Percentiles rank a stretch among this genome's conserved stretches.
Evolutionary conservation across 352 stramenopile species (phyloP).

Genomic region (Phytophthora pinifolia): DNA sequence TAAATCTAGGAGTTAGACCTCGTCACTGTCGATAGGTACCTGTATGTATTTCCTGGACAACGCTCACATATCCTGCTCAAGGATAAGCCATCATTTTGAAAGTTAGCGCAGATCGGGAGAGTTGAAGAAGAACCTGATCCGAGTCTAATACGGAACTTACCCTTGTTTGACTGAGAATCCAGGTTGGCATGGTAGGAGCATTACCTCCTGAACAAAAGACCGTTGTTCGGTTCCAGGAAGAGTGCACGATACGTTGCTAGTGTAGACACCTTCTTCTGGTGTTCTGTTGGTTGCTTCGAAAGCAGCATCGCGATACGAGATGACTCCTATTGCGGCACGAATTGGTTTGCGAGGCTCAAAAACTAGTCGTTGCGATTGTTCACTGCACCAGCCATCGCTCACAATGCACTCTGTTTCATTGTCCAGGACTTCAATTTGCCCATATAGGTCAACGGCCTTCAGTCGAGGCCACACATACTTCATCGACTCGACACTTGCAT

Average conservation of each 20-base stretch:
- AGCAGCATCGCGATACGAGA: slow-evolving; percentile 40
- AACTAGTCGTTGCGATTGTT: slow-evolving; percentile 11
- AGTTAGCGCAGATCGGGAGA: too few species aligned
- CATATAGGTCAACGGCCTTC: slow-evolving; percentile 58
- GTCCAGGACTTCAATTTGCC: slow-evolving; percentile 64
- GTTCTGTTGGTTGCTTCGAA: slow-evolving; percentile 34
- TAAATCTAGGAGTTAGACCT: too few species aligned
- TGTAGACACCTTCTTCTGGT: slow-evolving; percentile 28
- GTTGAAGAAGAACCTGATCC: too few species aligned
- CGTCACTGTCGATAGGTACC: slow-evolving; percentile 18
- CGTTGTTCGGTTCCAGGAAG: slow-evolving; percentile 34
- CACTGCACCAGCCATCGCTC: slow-evolving; percentile 14
- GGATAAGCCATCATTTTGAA: slow-evolving; percentile 4
- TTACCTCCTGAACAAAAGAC: slow-evolving; percentile 34
- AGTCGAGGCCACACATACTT: slow-evolving; percentile 54
- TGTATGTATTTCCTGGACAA: slow-evolving; percentile 55
- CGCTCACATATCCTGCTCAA: slow-evolving; percentile 47
- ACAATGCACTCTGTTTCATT: slow-evolving; percentile 43
- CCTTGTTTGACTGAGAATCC: slow-evolving; percentile 47
- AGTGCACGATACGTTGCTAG: slow-evolving; percentile 44
- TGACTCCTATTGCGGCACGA: slow-evolving; percentile 32
- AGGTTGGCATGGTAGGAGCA: slow-evolving; percentile 40
- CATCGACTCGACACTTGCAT: slow-evolving; percentile 29
- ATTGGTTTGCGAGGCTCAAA: slow-evolving; percentile 39
- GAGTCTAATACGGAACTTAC: too few species aligned